Evolutionary conservation across 352 stramenopile species (phyloP), one percentile per base, ranked within the genome.

Genomic region (Pythium chondricola): DNA sequence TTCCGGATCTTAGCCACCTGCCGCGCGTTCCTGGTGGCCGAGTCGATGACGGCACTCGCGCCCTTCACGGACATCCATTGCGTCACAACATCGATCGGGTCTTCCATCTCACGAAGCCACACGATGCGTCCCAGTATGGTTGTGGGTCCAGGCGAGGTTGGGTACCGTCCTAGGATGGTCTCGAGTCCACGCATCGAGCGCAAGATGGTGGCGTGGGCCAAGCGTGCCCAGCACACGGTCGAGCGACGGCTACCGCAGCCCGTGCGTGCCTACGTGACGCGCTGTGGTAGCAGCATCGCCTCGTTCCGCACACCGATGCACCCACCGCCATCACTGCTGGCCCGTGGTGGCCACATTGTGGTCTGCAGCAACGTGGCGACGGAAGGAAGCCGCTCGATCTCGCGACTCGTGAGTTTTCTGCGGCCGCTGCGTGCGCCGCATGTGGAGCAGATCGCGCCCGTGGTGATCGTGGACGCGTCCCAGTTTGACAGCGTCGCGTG

Each of bases 301-400:
- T 47, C 58, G 0, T 72, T 78, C 21, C 52, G 69, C 18, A 41
- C 62, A 2, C 72, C 82, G 0, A 61, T 37, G 9, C 58, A 68
- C 9, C 80, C 80, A 18, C 67, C 80, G 9, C 48, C 45, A 3
- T 22, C 61, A 1, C 49, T 91, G 16, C 39, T 91, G 2, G 43
- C 61, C 13, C 24, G 53, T 13, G 82, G 82, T 17, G 73, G 74
- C 0, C 82, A 93, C 32, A 87, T 91, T 52, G 73, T 93, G 18
- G 77, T 93, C 4, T 93, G 82, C 57, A 91, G 82, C 47, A 89
- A 87, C 37, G 67, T 78, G 40, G 73, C 67, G 4, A 79, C 69
- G 31, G 79, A 88, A 48, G 79, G 74, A 2, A 61, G 81, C 24
- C 67, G 74, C 5, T 86, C 76, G 1, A 63, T 91, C 1, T 70